Percentiles rank a stretch among this genome's conserved stretches.
phyloP scores from a whole-genome alignment of 352 stramenopile genomes.

The Phytophthora lateralis region DNA sequence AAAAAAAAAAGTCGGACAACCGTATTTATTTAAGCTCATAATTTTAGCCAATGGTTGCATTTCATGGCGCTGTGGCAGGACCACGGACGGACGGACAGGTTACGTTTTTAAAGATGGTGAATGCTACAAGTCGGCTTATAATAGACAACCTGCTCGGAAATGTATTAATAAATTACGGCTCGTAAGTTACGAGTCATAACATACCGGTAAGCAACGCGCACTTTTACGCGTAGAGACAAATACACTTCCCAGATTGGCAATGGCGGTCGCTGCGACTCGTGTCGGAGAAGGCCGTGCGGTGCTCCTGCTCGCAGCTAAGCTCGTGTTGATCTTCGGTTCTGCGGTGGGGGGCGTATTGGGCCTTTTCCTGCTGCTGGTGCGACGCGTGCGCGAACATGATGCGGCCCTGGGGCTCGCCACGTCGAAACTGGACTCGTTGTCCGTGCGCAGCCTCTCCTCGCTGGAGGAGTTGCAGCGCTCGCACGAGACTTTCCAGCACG shows the following conservation, averaged over 20 bases:
- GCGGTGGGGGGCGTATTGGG: conserved; percentile 36
- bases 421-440: conserved; percentile 60
- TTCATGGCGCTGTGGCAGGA: too few relatives aligned
- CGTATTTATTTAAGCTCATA: too few relatives aligned
- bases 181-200: too few relatives aligned
- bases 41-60: too few relatives aligned
- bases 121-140: too few relatives aligned
- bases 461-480: conserved; percentile 67
- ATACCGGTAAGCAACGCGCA: background rate
- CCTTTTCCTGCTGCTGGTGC: conserved; percentile 51
- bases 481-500: conserved; percentile 59
- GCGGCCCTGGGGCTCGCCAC: conserved; percentile 40
- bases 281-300: conserved; percentile 18
- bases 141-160: too few relatives aligned
- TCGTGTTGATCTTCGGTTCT: conserved; percentile 48
- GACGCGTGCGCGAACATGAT: conserved; percentile 54
- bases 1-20: too few relatives aligned
- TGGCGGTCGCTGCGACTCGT: conserved; percentile 1
- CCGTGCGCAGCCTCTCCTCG: conserved; percentile 61
- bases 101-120: too few relatives aligned
- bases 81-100: too few relatives aligned
- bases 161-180: too few relatives aligned
- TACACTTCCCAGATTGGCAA: background rate
- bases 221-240: background rate
- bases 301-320: conserved; percentile 40